Evolutionary conservation across 2,329 filamentous ascomycete species (phyloP), one percentile per base, ranked within the genome.

Genomic region (Alternaria postmessia): DNA sequence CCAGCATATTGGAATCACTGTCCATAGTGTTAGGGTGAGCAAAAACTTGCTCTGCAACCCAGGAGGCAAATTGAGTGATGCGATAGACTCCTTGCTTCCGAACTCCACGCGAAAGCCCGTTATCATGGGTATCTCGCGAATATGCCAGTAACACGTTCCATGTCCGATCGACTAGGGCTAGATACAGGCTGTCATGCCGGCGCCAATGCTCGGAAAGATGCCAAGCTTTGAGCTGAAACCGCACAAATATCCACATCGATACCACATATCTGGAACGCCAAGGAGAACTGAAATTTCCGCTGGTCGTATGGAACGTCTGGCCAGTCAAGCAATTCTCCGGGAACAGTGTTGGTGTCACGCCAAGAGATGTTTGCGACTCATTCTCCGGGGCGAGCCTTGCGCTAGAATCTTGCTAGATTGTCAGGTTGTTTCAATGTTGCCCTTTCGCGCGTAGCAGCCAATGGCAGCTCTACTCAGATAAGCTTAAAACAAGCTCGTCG

Each of bases 181-280:
- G 43, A 57, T 42, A 12, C 24, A 61, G 63, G n/a, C 48, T 60
- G 47, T 39, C 53, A 52, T 43, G 28, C 59, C 59, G 53, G 41
- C 41, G 56, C 64, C 54, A 55, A 30, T 12, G 36, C 41, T n/a
- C 41, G 38, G 28, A 36, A 43, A 51, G 47, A 51, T 41, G 51
- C 53, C 52, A 59, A 56, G 44, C 49, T 51, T 38, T 51, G 38
- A 30, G 36, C n/a, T 64, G 64, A 66, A 66, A 64, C 64, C 22
- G 24, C 20, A 16, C 22, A 54, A 46, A 51, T 46, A 47, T 54
- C 57, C 57, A 54, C 51, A 39, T 46, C n/a, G 14, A 34, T 32
- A 24, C 48, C 47, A 30, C 26, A n/a, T 43, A 46, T 28, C 51
- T 58, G 46, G 41, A n/a, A 55, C 24, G 47, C 48, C 49, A 54